Evolutionary conservation across 1,284 basidiomycete genomes (phyloP), one percentile per base, ranked within the genome.

Genomic region (Moesziomyces sp.): DNA sequence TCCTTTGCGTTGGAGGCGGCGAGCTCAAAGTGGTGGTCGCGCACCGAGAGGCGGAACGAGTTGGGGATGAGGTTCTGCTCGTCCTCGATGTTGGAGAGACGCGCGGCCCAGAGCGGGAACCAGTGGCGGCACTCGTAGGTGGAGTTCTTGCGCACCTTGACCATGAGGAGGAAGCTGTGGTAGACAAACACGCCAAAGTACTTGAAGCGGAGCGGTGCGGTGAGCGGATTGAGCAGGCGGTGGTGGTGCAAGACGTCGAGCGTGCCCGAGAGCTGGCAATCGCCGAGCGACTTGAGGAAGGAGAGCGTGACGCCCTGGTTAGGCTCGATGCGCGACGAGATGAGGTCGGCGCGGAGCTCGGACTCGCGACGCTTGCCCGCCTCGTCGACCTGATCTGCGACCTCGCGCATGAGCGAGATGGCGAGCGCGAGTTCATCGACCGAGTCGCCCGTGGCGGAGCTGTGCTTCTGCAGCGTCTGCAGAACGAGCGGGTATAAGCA

Each of bases 211-310:
- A 84, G 68, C 21, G 82, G 82, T 4, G 65, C 70, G 21, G 58
- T 53, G n/a, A 84, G 72, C 16, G 82, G 81, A 16, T 69, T 65
- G 16, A 66, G 23, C 28, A 67, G 52, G 14, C 61, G 54, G 45
- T 84, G 78, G 52, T 84, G 81, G 62, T 84, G 71, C 38, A 83
- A 51, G 5, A 83, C 80, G 51, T 83, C 81, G 21, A 84, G 66
- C 3, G 78, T 78, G 48, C 82, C 81, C 9, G 82, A 71, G 34
- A 84, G 70, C 44, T 64, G 58, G 51, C 79, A 77, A 28, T 77
- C 63, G 38, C 80, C 82, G 2, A 83, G 65, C 45, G 80, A 79
- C 16, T 47, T 46, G 19, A 82, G 54, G 46, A 81, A 76, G 3
- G 58, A 48, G 5, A 65, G 55, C 1, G 76, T 70, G 43, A 83